A percentile compares a stretch with the other conserved stretches of the same genome.
Conservation (phyloP, 768 basidiomycete genomes). For the Tylopilus subfusipes region DNA sequence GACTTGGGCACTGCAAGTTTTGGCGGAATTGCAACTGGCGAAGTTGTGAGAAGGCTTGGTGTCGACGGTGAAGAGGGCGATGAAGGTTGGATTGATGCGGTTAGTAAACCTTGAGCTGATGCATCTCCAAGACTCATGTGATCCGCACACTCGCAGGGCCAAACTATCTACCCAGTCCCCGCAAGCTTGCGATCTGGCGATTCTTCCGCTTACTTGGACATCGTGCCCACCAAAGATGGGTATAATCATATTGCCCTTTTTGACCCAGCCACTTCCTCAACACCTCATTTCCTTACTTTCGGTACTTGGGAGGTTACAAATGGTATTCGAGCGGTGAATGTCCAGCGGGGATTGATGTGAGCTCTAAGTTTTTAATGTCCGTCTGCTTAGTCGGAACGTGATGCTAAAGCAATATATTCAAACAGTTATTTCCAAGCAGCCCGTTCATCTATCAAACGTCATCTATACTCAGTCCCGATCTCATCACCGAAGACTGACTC, state of each 20-base stretch:
- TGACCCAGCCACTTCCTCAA: conserved; percentile 63
- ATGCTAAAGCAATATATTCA: conserved; percentile 19
- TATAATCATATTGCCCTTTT: conserved; percentile 94
- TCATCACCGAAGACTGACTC: conserved; percentile 43
- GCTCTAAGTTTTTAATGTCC: conserved; percentile 37
- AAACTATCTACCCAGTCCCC: conserved; percentile 60
- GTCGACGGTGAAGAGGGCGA: conserved; percentile 83
- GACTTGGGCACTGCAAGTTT: conserved; percentile 39
- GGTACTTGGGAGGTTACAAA: conserved; percentile 90
- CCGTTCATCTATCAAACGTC: conserved; percentile 77
- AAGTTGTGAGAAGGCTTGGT: conserved; percentile 74
- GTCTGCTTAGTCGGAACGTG: conserved; percentile 18
- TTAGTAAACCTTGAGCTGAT: conserved; percentile 36
- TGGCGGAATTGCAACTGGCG: conserved; percentile 37
- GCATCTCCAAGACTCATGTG: conserved; percentile 8
- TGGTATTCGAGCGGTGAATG: conserved; percentile 70
- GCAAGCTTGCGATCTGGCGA: conserved; percentile 38
- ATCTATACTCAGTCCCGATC: conserved; percentile 78
- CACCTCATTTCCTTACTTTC: conserved; percentile 78
- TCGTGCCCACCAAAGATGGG: conserved; percentile 77
- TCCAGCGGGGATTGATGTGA: conserved; percentile 65
- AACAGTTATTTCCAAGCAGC: conserved; percentile 86
- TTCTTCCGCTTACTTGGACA: conserved; percentile 78
- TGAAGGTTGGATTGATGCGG: conserved; percentile 91
- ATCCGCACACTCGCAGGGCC: conserved; percentile 41